Base-by-base conservation (phyloP, 805 yeast genomes). In the Hyphopichia homilentoma region DNA sequence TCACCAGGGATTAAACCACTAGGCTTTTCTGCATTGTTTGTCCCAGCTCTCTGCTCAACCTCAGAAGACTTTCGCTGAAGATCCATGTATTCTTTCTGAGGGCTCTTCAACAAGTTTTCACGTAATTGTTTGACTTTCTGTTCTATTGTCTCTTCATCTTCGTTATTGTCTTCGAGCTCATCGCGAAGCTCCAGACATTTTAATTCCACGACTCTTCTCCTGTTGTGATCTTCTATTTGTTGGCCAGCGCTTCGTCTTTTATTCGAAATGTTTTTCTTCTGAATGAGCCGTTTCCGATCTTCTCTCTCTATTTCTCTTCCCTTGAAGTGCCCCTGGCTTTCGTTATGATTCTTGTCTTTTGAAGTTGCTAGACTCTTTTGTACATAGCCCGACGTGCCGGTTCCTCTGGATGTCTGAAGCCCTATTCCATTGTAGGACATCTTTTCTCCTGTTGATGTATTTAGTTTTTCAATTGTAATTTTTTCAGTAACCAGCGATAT, bases 391-490 rank as follows among this genome's bases (percentile, higher is more conserved):
- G 81, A 77, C 0, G 85, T 79, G 0, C 81, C 79, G 0, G 82
- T 64, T 0, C 85, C 84, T 41, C 80, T 59, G 0, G 81, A 74
- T 0, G 75, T 69, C 25, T 64, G 65, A 15, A 77, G 56, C 0
- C 82, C 82, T 26, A 77, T 69, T 4, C 81, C 79, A 45, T 74
- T 75, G 45, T 73, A 74, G 9, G 79, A 72, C 80, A 75, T 73
- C 13, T 20, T 30, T 24, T 14, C n/a, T 14, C 6, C 26, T 24
- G 12, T 16, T 12, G n/a, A n/a, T n/a, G n/a, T n/a, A n/a, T n/a
- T n/a, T n/a, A n/a, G n/a, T n/a, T n/a, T n/a, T n/a, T n/a, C n/a
- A n/a, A n/a, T n/a, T n/a, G n/a, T n/a, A n/a, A n/a, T n/a, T n/a
- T n/a, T n/a, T n/a, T n/a, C n/a, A n/a, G n/a, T n/a, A n/a, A n/a